A percentile compares a stretch with the other conserved stretches of the same genome.
These are phyloP conservation scores for Panicum hallii DNA, from an alignment of 202 grass and related monocot genomes.

Conservation along the genomic window DNA sequence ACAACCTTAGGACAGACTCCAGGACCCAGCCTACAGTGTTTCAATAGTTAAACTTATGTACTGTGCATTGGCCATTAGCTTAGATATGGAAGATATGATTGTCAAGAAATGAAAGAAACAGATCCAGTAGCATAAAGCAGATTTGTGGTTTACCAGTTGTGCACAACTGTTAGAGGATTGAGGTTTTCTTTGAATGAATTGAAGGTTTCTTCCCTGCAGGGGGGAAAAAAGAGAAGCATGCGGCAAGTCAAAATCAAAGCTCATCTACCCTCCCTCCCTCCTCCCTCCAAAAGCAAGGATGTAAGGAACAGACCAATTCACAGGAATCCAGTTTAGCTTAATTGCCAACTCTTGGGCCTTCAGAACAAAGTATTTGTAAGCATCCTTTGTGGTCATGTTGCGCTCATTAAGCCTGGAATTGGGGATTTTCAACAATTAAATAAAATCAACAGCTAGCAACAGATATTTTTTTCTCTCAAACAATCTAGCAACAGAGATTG, in stretches of 20 bases:
- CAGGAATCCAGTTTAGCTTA: conserved; percentile 78
- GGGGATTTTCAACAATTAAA: not conserved
- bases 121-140: conserved; percentile 20
- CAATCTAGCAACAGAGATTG: conserved; percentile 2
- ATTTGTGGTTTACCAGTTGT: conserved; percentile 76
- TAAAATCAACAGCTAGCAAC: conserved; percentile 1
- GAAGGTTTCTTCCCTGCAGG: conserved; percentile 96
- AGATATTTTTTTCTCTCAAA: not conserved
- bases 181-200: conserved; percentile 86
- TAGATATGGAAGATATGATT: conserved; percentile 8
- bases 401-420: conserved; percentile 71
- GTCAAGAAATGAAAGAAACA: not conserved
- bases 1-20: conserved; percentile 93
- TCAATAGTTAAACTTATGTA: not conserved
- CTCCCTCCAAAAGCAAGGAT: not conserved
- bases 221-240: not conserved
- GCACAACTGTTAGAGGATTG: conserved; percentile 84
- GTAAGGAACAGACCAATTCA: conserved; percentile 70
- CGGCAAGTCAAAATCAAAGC: conserved; percentile 2
- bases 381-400: conserved; percentile 90
- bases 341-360: conserved; percentile 87
- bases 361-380: conserved; percentile 95
- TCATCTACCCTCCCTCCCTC: not conserved
- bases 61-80: not conserved
- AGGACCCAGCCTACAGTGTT: conserved; percentile 72